Conservation (phyloP, 805 yeast genomes). For the Kodamaea fukazawae region DNA sequence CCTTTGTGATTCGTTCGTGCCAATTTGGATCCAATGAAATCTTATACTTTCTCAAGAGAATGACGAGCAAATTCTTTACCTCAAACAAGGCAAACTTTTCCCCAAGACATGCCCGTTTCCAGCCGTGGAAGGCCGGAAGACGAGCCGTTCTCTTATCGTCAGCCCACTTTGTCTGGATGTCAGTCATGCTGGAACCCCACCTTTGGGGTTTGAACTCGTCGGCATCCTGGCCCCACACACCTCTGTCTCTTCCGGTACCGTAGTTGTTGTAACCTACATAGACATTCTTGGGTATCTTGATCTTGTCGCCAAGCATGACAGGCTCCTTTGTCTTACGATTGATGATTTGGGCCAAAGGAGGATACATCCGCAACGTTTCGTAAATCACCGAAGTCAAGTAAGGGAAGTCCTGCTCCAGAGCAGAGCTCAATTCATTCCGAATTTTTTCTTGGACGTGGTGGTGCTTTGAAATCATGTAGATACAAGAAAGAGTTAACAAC, state of each 20-base stretch:
- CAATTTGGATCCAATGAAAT: slow-evolving; percentile 41
- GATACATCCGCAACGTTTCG: slow-evolving; percentile 50
- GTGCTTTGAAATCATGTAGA: slow-evolving; percentile 47
- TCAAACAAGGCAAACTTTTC: slow-evolving; percentile 54
- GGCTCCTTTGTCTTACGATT: slow-evolving; percentile 44
- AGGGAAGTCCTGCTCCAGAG: slow-evolving; percentile 14
- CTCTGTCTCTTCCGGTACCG: slow-evolving; percentile 46
- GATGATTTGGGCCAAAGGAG: slow-evolving; percentile 57
- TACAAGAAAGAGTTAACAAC: slow-evolving; percentile 44
- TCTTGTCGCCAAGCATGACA: slow-evolving; percentile 38
- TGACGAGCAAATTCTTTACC: slow-evolving; percentile 37
- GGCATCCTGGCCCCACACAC: slow-evolving; percentile 46
- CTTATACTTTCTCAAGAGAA: slow-evolving; percentile 35
- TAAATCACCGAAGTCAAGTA: slow-evolving; percentile 35
- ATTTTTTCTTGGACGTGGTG: slow-evolving; percentile 30
- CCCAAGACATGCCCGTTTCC: slow-evolving; percentile 59
- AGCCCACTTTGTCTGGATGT: slow-evolving; percentile 39
- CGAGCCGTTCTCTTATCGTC: slow-evolving; percentile 44
- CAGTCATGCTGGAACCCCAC: slow-evolving; percentile 47
- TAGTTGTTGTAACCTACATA: slow-evolving; percentile 57
- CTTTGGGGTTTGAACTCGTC: slow-evolving; percentile 46
- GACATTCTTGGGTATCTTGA: slow-evolving; percentile 46
- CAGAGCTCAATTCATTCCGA: slow-evolving; percentile 17
- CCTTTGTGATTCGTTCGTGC: slow-evolving; percentile 52
- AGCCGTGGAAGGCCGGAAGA: slow-evolving; percentile 57